Evolutionary conservation across 2,329 filamentous ascomycete species (phyloP), one percentile per base, ranked within the genome.

Genomic region (Ascochyta lentis): DNA sequence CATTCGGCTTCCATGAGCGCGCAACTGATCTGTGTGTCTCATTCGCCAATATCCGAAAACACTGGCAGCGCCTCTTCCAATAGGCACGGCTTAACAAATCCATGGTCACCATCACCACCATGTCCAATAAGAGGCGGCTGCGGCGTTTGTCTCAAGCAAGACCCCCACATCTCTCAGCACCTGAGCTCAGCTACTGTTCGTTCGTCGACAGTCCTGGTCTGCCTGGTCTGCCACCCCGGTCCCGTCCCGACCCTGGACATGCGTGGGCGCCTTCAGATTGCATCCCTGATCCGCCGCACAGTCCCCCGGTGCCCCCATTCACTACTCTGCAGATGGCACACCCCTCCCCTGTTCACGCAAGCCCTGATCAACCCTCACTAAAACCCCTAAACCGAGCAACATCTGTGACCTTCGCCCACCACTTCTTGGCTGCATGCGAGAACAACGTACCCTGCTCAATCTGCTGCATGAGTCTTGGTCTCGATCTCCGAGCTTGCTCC

Each of bases 351-450:
- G 65, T 60, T 59, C 48, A 38, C 49, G 60, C 57, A 41, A 58
- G 53, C 48, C 59, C 64, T 51, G 62, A 61, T 66, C 64, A 64
- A 63, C 60, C 48, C 58, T 65, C 65, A 69, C 68, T 68, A 70
- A 72, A 65, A 60, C 71, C 60, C 60, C 63, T 63, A 68, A 63
- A 64, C 65, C 66, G 58, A 69, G 61, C 64, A 58, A 60, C 60
- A 56, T 61, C 55, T 66, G 61, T 65, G 60, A 42, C 60, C 56
- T 49, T 56, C 54, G 52, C 60, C 58, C 57, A 68, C 66, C 64
- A 66, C 59, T 52, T 39, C 69, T 69, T 74, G 67, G 69, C 70
- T 71, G 69, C 71, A 74, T 71, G 63, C 60, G 51, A 66, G 54
- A 65, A 64, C 65, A 55, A 64, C 57, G 43, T 66, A 66, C 68